Evolutionary conservation across 164 flowering plant genomes (phyloP).

Genomic region (Saururus chinensis): DNA sequence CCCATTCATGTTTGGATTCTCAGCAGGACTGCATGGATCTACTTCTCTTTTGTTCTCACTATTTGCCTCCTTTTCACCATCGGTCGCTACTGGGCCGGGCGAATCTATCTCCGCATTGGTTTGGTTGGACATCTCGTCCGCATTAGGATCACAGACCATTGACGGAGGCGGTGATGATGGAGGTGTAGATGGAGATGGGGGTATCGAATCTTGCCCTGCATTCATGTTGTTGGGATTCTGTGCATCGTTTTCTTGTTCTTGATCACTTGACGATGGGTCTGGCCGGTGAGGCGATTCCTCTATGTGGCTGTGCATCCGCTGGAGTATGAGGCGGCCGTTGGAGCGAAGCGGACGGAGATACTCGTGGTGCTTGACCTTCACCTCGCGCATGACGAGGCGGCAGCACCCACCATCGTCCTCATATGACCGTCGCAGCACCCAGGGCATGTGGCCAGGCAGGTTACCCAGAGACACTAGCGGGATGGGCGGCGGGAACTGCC

Average conservation of each 20-base stretch:
- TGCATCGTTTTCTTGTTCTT: background rate
- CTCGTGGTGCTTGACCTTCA: slow-evolving; percentile 25
- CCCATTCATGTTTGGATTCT: background rate
- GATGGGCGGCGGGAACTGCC: slow-evolving; percentile 41
- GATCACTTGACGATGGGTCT: too few relatives aligned
- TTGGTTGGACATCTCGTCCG: too few relatives aligned
- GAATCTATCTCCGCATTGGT: too few relatives aligned
- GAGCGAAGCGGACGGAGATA: slow-evolving; percentile 25
- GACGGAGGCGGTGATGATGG: background rate
- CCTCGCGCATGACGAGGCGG: slow-evolving; percentile 22
- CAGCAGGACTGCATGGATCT: background rate
- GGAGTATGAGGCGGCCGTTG: slow-evolving; percentile 26
- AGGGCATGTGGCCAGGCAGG: slow-evolving; percentile 26
- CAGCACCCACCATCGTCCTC: slow-evolving; percentile 19
- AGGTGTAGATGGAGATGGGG: background rate
- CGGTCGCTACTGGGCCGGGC: too few relatives aligned
- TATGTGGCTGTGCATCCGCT: slow-evolving; percentile 12
- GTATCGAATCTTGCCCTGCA: background rate
- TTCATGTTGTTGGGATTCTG: too few relatives aligned
- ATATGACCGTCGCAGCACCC: slow-evolving; percentile 21
- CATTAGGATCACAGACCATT: too few relatives aligned
- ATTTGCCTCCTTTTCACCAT: too few relatives aligned
- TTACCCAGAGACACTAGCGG: slow-evolving; percentile 24
- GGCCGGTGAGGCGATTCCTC: slow-evolving; percentile 5
- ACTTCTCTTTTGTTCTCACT: background rate